Percentiles rank a stretch among this genome's conserved stretches.
phyloP scores from a whole-genome alignment of 177 flowering plant species.

The Vitis hybrid region DNA sequence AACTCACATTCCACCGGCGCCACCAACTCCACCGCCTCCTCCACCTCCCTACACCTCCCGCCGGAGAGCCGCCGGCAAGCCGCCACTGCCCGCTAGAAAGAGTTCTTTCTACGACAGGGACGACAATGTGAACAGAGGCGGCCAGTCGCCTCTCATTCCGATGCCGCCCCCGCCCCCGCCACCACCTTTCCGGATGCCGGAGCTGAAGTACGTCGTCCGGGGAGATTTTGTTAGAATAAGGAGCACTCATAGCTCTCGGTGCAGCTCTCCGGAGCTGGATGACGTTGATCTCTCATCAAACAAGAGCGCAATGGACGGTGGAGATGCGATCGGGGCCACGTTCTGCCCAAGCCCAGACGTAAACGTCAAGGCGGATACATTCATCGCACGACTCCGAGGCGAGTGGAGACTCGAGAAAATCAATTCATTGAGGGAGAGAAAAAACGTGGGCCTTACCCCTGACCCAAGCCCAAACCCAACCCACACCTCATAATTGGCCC shows the following conservation, averaged over 20 bases:
- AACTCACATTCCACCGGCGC: conserved; percentile 18
- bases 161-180: conserved; percentile 73
- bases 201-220: conserved; percentile 32
- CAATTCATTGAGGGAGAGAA: conserved; percentile 50
- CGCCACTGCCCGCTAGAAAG: conserved; percentile 50
- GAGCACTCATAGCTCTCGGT: conserved; percentile 52
- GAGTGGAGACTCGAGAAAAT: conserved; percentile 73
- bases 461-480: conserved; percentile 3
- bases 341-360: conserved; percentile 89
- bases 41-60: conserved; percentile 14
- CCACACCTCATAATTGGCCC: neutral
- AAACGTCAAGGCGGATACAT: conserved; percentile 67
- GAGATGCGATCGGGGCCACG: conserved; percentile 26
- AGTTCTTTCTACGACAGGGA: conserved; percentile 19
- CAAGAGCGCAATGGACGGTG: conserved; percentile 24
- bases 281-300: conserved; percentile 25
- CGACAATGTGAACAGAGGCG: conserved; percentile 32
- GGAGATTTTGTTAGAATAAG: conserved; percentile 55
- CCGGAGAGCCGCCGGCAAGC: conserved; percentile 29
- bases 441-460: conserved; percentile 19
- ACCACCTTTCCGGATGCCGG: conserved; percentile 66
- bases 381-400: conserved; percentile 68
- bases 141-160: conserved; percentile 55
- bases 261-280: conserved; percentile 57
- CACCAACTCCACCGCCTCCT: conserved; percentile 26